phyloP scores from a whole-genome alignment of 2,329 filamentous ascomycete species.

The Fusarium sambucinum region DNA sequence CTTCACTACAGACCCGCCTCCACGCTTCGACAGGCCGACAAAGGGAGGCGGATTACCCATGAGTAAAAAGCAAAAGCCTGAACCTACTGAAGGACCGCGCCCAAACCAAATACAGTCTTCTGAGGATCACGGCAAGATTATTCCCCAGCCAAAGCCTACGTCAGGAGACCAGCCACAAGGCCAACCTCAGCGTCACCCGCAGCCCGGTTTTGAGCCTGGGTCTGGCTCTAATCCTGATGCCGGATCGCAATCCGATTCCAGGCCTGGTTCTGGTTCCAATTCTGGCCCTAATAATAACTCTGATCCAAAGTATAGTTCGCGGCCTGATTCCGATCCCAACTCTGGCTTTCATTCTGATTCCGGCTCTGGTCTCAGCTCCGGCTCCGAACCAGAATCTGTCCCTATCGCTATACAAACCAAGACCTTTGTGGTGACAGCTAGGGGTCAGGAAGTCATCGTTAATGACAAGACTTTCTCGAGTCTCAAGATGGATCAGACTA shows the following conservation, averaged over 20 bases:
- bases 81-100: conserved; percentile 6
- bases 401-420: conserved; percentile 10
- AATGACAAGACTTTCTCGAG: conserved; percentile 60
- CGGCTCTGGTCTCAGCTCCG: background rate
- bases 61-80: conserved; percentile 42
- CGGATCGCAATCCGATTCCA: too few species aligned
- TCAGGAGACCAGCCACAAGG: conserved; percentile 11
- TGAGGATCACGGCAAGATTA: background rate
- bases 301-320: background rate
- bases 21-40: conserved; percentile 53
- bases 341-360: background rate
- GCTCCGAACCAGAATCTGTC: background rate
- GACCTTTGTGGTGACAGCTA: conserved; percentile 58
- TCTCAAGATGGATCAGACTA: conserved; percentile 54
- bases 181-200: conserved; percentile 3
- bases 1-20: conserved; percentile 54
- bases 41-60: conserved; percentile 9
- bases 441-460: conserved; percentile 61
- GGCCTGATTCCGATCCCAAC: background rate
- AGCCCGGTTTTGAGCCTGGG: background rate
- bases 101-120: background rate
- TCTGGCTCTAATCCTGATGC: background rate
- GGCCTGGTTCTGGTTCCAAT: background rate
- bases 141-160: conserved; percentile 7
- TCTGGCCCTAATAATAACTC: background rate